A percentile compares a stretch with the other conserved stretches of the same genome.
Conservation (phyloP, 306 rosid genomes). For the Astragalus membranaceus region DNA sequence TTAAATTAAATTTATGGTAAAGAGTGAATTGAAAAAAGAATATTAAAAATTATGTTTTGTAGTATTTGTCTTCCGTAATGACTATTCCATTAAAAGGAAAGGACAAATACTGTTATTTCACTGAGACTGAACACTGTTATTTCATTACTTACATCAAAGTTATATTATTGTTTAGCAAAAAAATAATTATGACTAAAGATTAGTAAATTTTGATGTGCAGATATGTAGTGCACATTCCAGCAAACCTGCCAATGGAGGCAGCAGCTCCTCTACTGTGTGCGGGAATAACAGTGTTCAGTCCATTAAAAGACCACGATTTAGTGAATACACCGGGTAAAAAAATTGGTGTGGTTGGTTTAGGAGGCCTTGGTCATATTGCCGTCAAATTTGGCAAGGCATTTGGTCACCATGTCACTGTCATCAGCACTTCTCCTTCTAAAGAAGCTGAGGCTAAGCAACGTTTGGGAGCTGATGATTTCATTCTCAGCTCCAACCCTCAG, state of each 20-base stretch:
- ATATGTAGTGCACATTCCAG: conserved; percentile 65
- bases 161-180: too few relatives aligned
- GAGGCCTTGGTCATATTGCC: conserved; percentile 72
- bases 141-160: too few relatives aligned
- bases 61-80: too few relatives aligned
- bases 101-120: too few relatives aligned
- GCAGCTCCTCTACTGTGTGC: conserved; percentile 71
- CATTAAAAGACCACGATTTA: conserved; percentile 51
- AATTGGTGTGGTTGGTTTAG: conserved; percentile 66
- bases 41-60: too few relatives aligned
- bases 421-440: conserved; percentile 68
- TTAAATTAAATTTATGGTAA: too few relatives aligned
- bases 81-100: too few relatives aligned
- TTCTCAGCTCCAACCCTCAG: conserved; percentile 44
- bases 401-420: conserved; percentile 75
- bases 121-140: too few relatives aligned
- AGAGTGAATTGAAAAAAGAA: too few relatives aligned
- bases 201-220: conserved; percentile 25
- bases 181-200: neutral
- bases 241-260: conserved; percentile 51
- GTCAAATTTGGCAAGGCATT: conserved; percentile 74
- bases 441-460: conserved; percentile 46
- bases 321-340: conserved; percentile 31
- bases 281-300: conserved; percentile 60
- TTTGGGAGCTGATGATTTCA: conserved; percentile 62